Evolutionary conservation across 2,329 filamentous ascomycete species (phyloP).

Genomic region (Diaporthe sp.): DNA sequence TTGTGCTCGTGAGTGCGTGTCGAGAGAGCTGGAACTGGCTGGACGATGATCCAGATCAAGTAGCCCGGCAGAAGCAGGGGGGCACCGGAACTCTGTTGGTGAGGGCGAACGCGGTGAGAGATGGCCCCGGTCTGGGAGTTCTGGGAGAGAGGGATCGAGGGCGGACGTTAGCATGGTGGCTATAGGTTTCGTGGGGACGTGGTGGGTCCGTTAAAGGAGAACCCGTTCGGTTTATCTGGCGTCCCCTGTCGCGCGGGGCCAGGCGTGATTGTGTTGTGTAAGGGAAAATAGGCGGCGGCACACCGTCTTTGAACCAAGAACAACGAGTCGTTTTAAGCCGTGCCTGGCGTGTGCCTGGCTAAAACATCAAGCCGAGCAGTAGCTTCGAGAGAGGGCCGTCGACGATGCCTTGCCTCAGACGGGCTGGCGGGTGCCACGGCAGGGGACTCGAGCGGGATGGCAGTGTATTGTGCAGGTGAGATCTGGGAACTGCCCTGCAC

Average conservation of each 20-base stretch:
- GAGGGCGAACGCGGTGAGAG: constrained; percentile 40
- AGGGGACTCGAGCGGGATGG: constrained; percentile 25
- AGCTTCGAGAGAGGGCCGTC: not conserved
- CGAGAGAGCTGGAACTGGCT: constrained; percentile 31
- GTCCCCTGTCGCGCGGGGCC: constrained; percentile 38
- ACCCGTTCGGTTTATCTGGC: constrained; percentile 41
- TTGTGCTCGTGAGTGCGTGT: constrained; percentile 10
- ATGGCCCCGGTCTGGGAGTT: constrained; percentile 42
- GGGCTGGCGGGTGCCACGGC: constrained; percentile 12
- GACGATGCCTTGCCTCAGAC: not conserved
- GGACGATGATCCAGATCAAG: constrained; percentile 24
- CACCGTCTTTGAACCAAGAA: constrained; percentile 24
- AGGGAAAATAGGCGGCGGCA: constrained; percentile 33
- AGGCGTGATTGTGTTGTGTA: constrained; percentile 42
- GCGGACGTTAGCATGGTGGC: constrained; percentile 53
- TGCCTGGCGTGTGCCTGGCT: constrained; percentile 32
- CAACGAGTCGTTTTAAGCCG: constrained; percentile 28
- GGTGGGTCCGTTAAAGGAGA: constrained; percentile 45
- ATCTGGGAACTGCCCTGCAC: constrained; percentile 33
- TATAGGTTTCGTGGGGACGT: constrained; percentile 53
- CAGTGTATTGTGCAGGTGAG: constrained; percentile 15
- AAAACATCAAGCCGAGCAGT: constrained; percentile 18
- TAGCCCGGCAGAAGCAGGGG: constrained; percentile 36
- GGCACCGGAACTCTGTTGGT: constrained; percentile 17
- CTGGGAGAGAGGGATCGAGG: constrained; percentile 45